Base-by-base conservation (phyloP, 2,329 filamentous ascomycete genomes). In the Penicillium sp. region DNA sequence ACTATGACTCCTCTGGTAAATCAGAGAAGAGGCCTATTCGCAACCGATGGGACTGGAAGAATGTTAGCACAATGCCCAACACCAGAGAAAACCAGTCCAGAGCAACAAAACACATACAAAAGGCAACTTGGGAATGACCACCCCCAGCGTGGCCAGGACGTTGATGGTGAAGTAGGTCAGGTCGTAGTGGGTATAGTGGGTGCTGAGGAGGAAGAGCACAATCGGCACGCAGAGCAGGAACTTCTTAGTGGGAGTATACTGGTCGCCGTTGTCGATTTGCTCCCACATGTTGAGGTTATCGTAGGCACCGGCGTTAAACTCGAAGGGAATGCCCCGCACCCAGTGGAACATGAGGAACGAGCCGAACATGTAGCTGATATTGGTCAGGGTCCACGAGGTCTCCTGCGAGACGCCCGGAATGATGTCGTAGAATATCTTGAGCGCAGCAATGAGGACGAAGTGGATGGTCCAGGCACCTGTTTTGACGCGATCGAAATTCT, bases 201-300 rank as follows among this genome's bases (percentile, higher is more conserved):
- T 98, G 78, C 91, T 97, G 58, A 97, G 76, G 40, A 98, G 78
- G 68, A 98, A 98, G 50, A 98, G 78, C 50, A 90, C 79, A 58
- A 98, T 94, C 26, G 93, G 93, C 21, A 97, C 91, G 59, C 85
- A 88, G 57, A 97, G 82, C 44, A 98, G 76, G 62, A 98, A 98
- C 70, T 98, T 98, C 77, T 98, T 98, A 53, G 93, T 87, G 3
- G 93, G 93, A 1, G 93, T 98, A 73, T 97, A 98, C 68, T 98
- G 93, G 57, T 93, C 93, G 32, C 93, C 93, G 60, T 97, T 94
- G 74, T 98, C 93, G 67, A 98, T 98, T 73, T 98, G 93, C 74
- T 98, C 93, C 93, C 93, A 98, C 93, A 98, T 97, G 74, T 97
- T 98, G 62, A 98, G 78, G 69, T 98, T 97, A 76, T 98, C 93